Evolutionary conservation across 1,284 basidiomycete species (phyloP), one percentile per base, ranked within the genome.

Genomic region (Sporisorium iseilematis-ciliati): DNA sequence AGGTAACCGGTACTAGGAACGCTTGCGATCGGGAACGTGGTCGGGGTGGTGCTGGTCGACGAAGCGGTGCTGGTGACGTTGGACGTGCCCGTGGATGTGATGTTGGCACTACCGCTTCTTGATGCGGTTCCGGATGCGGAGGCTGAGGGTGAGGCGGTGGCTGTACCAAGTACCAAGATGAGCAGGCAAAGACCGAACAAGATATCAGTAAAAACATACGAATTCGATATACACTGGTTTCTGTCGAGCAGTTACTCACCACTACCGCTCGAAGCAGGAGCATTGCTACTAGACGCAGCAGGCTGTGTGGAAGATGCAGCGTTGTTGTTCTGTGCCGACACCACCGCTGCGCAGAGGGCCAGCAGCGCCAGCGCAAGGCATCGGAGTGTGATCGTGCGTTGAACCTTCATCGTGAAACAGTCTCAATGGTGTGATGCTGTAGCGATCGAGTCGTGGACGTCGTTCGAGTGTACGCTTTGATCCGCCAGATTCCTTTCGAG

Each of bases 1-100:
- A 77, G 43, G 23, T 68, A 65, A 14, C 70, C 75, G 0, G 71
- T 70, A 18, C 57, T 52, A 16, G 70, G 66, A 1, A 70, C 75
- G 18, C 53, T 54, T 2, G 75, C 75, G 58, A 73, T 64, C 23
- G 75, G 75, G 63, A 57, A 77, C 3, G 71, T 77, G 43, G 71
- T 58, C 8, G 71, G 71, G 1, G 75, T 77, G 18, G 63, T 66
- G 58, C 63, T 70, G 35, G 71, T 64, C 20, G 64, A 46, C 4
- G 69, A 60, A n/a, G 54, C 38, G 21, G 57, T 65, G 21, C 48
- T 54, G 50, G 59, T 57, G 29, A 45, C 52, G 62, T 55, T 64
- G 53, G 41, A 41, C 1, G 63, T 54, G 12, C 16, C 59, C n/a
- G 55, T 56, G 20, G 35, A 25, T 29, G 55, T 63, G 42, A 20